A percentile compares a stretch with the other conserved stretches of the same genome.
Evolutionary conservation across 2,329 filamentous ascomycete genomes (phyloP).

Genomic region (Neobulgaria alba): DNA sequence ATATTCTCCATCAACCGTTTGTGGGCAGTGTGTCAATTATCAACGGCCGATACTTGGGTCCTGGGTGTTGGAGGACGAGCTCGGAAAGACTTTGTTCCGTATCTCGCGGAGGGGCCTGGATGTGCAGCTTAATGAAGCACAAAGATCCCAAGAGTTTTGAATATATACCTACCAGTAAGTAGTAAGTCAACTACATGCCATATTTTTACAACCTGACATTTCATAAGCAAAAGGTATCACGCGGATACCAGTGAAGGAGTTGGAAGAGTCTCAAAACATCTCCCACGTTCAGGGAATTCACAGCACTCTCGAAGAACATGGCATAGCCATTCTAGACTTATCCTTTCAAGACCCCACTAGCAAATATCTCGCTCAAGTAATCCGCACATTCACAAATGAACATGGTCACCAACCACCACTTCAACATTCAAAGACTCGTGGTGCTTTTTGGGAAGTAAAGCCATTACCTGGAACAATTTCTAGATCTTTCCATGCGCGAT

Average conservation of each 20-base stretch:
- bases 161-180: no score
- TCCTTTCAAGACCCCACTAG: background rate
- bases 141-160: no score
- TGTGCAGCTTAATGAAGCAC: constrained; percentile 6
- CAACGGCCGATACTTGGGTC: constrained; percentile 21
- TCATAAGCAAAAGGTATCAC: no score
- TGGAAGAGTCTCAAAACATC: background rate
- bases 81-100: constrained; percentile 17
- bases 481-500: constrained; percentile 18
- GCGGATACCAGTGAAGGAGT: background rate
- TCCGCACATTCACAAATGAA: background rate
- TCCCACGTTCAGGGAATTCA: background rate
- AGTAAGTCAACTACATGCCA: no score
- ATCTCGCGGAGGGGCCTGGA: constrained; percentile 14
- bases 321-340: background rate
- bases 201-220: no score
- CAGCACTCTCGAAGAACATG: background rate
- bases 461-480: no score
- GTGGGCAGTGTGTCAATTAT: constrained; percentile 12
- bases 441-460: constrained; percentile 26
- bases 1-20: background rate
- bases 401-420: constrained; percentile 18
- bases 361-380: background rate
- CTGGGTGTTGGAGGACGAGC: constrained; percentile 24
- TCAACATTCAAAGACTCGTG: constrained; percentile 20